phyloP scores from a whole-genome alignment of 768 basidiomycete genomes.

The Rhodotorula diobovata region DNA sequence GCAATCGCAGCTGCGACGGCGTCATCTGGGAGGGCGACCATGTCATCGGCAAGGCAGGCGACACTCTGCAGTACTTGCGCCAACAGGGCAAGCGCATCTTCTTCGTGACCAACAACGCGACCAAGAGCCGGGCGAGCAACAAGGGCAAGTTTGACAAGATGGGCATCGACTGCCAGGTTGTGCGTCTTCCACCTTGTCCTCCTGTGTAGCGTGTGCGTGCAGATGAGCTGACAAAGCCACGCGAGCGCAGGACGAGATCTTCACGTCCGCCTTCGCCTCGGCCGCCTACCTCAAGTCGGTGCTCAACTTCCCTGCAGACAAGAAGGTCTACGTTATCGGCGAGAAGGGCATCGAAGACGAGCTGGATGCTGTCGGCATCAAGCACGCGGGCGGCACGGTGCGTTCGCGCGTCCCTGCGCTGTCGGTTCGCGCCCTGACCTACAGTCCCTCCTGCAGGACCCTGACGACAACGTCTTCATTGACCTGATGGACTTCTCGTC shows the following conservation, averaged over 20 bases:
- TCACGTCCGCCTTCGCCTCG: slow-evolving; percentile 84
- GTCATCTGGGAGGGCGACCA: slow-evolving; percentile 43
- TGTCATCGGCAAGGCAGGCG: slow-evolving; percentile 33
- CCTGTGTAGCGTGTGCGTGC: too few species aligned
- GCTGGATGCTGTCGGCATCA: slow-evolving; percentile 76
- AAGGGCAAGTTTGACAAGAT: slow-evolving; percentile 87
- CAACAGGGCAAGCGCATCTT: slow-evolving; percentile 34
- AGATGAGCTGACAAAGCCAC: background rate
- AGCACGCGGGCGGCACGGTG: slow-evolving; percentile 78
- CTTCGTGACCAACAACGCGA: slow-evolving; percentile 80
- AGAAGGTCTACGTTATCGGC: slow-evolving; percentile 94
- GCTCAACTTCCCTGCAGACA: slow-evolving; percentile 77
- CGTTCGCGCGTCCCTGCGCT: slow-evolving; percentile 41
- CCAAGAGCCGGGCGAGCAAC: slow-evolving; percentile 81
- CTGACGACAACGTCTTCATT: slow-evolving; percentile 75
- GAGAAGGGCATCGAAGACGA: slow-evolving; percentile 90
- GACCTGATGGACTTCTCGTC: slow-evolving; percentile 61
- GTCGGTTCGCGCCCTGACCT: slow-evolving; percentile 9
- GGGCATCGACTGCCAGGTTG: slow-evolving; percentile 75
- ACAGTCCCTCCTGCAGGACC: slow-evolving; percentile 59
- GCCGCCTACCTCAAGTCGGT: slow-evolving; percentile 83
- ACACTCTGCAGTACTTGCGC: slow-evolving; percentile 37
- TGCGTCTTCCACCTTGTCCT: slow-evolving; percentile 51
- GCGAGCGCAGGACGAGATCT: slow-evolving; percentile 76
- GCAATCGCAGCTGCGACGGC: slow-evolving; percentile 28